Percentiles rank a stretch among this genome's conserved stretches.
These are phyloP conservation scores for Camillea tinctor DNA, from an alignment of 2,329 filamentous ascomycete genomes.

Conservation along the genomic window DNA sequence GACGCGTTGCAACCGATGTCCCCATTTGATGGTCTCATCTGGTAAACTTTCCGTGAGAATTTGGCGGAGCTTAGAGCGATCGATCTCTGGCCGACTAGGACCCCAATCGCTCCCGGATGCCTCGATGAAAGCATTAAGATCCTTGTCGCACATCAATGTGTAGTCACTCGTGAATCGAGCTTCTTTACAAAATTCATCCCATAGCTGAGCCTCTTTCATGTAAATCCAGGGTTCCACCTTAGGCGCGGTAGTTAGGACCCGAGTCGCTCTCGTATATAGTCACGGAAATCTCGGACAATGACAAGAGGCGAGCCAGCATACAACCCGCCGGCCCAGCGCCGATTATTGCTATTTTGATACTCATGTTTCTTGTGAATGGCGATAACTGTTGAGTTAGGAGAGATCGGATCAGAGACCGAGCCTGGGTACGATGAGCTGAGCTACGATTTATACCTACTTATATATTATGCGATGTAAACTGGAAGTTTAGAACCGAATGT, in stretches of 20 bases:
- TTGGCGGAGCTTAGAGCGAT: conserved; percentile 44
- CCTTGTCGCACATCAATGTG: conserved; percentile 44
- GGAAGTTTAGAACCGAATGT: no score
- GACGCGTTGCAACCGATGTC: conserved; percentile 41
- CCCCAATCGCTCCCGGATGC: conserved; percentile 34
- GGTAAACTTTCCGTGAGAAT: conserved; percentile 47
- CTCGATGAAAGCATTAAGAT: conserved; percentile 36
- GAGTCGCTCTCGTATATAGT: conserved; percentile 51
- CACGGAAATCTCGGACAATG: conserved; percentile 43
- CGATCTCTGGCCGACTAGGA: conserved; percentile 51
- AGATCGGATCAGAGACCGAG: neutral
- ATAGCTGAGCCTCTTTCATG: conserved; percentile 53
- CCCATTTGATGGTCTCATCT: conserved; percentile 45
- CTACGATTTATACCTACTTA: no score
- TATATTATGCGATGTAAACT: no score
- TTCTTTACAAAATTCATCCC: conserved; percentile 47
- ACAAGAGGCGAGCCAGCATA: conserved; percentile 51
- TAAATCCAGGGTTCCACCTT: conserved; percentile 55
- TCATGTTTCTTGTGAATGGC: conserved; percentile 11
- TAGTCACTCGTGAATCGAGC: conserved; percentile 54
- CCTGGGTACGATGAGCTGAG: no score
- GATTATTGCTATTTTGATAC: conserved; percentile 44
- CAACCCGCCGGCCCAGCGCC: conserved; percentile 50
- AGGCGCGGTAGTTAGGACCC: conserved; percentile 42
- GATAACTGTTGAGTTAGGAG: neutral